Evolutionary conservation across 768 basidiomycete species (phyloP), one percentile per base, ranked within the genome.

Genomic region (Leccinum boreale): DNA sequence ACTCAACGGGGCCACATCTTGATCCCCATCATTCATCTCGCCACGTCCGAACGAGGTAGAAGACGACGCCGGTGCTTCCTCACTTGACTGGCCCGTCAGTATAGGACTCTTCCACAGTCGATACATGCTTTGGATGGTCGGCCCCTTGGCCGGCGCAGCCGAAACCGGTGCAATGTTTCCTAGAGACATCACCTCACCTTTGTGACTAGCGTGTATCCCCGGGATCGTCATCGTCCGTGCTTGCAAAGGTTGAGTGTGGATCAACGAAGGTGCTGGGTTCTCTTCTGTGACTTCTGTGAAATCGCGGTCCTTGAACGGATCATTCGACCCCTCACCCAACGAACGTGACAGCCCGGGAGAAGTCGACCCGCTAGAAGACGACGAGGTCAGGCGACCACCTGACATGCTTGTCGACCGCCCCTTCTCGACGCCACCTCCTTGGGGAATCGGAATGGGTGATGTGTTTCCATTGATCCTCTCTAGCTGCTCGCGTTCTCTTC

Each of bases 201-300:
- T 84, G 66, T 92, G 87, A 63, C 85, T 89, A 3, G 84, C 90
- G 65, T 92, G 91, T 58, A 94, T 94, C 2, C 90, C 89, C 9
- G 92, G 92, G 61, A 94, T 93, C 14, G 83, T 85, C 92, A 94
- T 94, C 44, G 81, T 87, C 64, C 84, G 87, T 29, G 84, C 87
- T 67, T 85, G 84, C 8, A 77, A 70, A 3, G 91, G 91, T 66
- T 92, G 92, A 17, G 85, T 84, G 62, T 86, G 83, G 62, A 90
- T 89, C 8, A 86, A 83, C 17, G 77, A 73, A 10, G 77, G 70
- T 48, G 74, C 62, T 21, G 66, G 56, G 39, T 68, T 70, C 26
- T 69, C 64, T 46, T 67, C 67, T 19, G 56, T 36, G 8, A 58
- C 70, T 54, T 75, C 70, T 54, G 70, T 62, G 55, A 74, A 68